Base-by-base conservation (phyloP, 805 yeast genomes). In the Myxozyma mucilagina region DNA sequence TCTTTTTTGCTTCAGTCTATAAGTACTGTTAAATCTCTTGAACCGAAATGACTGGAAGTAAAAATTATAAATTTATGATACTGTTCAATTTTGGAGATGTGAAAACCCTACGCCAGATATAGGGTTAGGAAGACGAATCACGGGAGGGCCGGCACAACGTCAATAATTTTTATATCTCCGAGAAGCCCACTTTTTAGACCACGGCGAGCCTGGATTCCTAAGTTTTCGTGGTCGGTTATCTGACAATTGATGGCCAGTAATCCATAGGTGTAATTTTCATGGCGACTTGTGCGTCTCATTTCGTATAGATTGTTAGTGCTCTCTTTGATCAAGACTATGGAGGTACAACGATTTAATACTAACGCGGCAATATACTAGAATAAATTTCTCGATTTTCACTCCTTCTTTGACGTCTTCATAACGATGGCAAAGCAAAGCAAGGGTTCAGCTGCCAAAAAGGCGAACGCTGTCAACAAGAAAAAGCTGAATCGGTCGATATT, bases 351-450 rank as follows among this genome's bases (percentile, higher is more conserved):
- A n/a, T 13, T 13, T 38, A 38, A 38, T n/a, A 38, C 13, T 13
- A 38, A n/a, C 13, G 13, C n/a, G 41, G 41, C n/a, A 38, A 13
- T n/a, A n/a, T n/a, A 38, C 13, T 38, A 38, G 41, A 38, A 38
- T 5, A 3, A 38, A 3, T n/a, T 38, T 13, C 3, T 38, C n/a
- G 41, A n/a, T 11, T 38, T 38, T 5, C 6, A n/a, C 6, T 41
- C 20, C 18, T 9, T 41, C 2, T 24, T 24, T 24, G 29, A 24
- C 4, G 4, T 24, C 4, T 11, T 13, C n/a, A 11, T 18, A 48
- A 45, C 36, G 36, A 53, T 53, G 57, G 51, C 57, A n/a, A 13
- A 24, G 13, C 16, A 41, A 32, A 24, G 38, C 39, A 42, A 55
- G 5, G n/a, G 16, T 13, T 47, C 58, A 39, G 55, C 38, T 8